Percentiles rank a stretch among this genome's conserved stretches.
phyloP scores from a whole-genome alignment of 2,329 filamentous ascomycete genomes.

The Neoarthrinium moseri region DNA sequence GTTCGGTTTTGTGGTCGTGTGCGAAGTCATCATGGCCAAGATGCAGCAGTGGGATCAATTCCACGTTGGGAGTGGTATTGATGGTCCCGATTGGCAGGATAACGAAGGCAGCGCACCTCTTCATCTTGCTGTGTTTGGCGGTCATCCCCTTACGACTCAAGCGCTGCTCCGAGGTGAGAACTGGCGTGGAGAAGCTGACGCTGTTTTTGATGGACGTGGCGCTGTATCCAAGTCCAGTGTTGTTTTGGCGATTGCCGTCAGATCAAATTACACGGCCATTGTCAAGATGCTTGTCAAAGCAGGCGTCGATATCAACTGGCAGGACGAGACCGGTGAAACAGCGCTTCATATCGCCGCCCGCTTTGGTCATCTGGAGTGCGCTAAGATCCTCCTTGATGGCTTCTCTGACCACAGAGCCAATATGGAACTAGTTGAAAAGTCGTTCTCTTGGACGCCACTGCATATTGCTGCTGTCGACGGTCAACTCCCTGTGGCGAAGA shows the following conservation, averaged over 20 bases:
- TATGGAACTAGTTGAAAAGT: constrained; percentile 75
- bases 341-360: constrained; percentile 89
- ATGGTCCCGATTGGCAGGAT: constrained; percentile 87
- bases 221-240: constrained; percentile 79
- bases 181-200: constrained; percentile 63
- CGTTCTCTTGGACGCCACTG: constrained; percentile 92
- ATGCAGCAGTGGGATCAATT: constrained; percentile 91
- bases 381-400: constrained; percentile 71
- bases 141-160: constrained; percentile 83
- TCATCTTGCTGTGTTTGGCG: constrained; percentile 88
- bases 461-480: constrained; percentile 93
- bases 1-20: constrained; percentile 90
- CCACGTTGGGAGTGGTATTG: constrained; percentile 80
- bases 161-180: constrained; percentile 78
- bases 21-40: constrained; percentile 79
- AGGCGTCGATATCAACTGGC: constrained; percentile 90
- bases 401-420: constrained; percentile 70
- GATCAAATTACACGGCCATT: constrained; percentile 81
- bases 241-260: constrained; percentile 84
- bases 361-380: constrained; percentile 81
- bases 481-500: constrained; percentile 69
- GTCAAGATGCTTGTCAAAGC: constrained; percentile 86
- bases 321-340: constrained; percentile 85
- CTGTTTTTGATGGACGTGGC: constrained; percentile 65
- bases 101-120: constrained; percentile 86